Evolutionary conservation across 1,139 yeast genomes (phyloP).

Genomic region (Taphrina wiesneri): DNA sequence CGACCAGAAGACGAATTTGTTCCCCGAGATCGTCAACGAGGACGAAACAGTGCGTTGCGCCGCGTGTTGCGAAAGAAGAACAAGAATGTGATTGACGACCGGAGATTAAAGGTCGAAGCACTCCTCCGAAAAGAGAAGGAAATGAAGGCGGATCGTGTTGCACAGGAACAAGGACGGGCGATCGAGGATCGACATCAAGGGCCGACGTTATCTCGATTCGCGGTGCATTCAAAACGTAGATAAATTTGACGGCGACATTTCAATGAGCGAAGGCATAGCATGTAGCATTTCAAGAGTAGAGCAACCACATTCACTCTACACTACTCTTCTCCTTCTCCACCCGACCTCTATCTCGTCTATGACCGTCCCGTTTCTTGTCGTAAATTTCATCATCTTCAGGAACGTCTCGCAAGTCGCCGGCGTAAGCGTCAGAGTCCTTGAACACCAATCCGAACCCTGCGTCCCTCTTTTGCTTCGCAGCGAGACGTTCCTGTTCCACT

Average conservation of each 20-base stretch:
- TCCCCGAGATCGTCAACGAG: slow-evolving; percentile 54
- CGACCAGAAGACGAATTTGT: slow-evolving; percentile 50
- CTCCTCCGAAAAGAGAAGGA: slow-evolving; percentile 74
- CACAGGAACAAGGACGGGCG: slow-evolving; percentile 52
- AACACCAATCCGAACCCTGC: slow-evolving; percentile 21
- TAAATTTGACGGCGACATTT: too few relatives aligned
- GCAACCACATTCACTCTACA: background rate
- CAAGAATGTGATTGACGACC: slow-evolving; percentile 82
- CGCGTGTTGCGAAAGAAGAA: slow-evolving; percentile 80
- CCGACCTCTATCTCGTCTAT: background rate
- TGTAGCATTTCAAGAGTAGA: background rate
- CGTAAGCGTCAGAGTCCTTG: slow-evolving; percentile 14
- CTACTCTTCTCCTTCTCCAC: background rate
- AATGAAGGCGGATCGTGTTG: slow-evolving; percentile 59
- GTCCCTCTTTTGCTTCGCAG: background rate
- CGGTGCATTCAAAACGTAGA: slow-evolving; percentile 12
- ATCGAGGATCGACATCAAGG: slow-evolving; percentile 41
- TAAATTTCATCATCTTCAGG: slow-evolving; percentile 14
- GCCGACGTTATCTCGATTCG: slow-evolving; percentile 45
- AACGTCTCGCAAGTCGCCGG: slow-evolving; percentile 11
- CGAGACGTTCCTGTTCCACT: background rate
- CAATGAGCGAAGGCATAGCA: too few relatives aligned
- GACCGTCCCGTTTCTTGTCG: background rate
- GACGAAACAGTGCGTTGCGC: slow-evolving; percentile 81
- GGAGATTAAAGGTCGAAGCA: slow-evolving; percentile 77